Evolutionary conservation across 2,329 filamentous ascomycete species (phyloP), one percentile per base, ranked within the genome.

Genomic region (Cladophialophora immunda): DNA sequence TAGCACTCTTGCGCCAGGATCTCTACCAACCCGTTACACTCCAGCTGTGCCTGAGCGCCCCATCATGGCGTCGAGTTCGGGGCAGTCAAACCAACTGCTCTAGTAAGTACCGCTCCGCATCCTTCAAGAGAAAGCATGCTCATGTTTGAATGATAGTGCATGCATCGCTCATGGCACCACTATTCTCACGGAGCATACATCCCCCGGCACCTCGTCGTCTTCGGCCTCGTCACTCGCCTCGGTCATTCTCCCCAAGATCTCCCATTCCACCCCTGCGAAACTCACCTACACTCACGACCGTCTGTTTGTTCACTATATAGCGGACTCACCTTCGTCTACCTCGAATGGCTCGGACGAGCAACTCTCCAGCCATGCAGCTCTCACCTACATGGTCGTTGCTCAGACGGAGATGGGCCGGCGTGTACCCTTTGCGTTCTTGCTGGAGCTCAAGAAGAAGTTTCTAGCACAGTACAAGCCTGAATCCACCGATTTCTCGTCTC

Each of bases 81-180:
- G 86, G 72, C 82, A 77, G 32, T 83, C 86, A 70, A 91, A 88
- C 73, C 90, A 89, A 65, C 84, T 92, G 69, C 88, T 92, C 77
- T 93, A 92, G 90, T 92, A 83, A 76, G 88, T 81, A 32, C 45
- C 15, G 22, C 25, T 38, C 17, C 34, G 25, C 17, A 27, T 17
- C 32, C 58, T 32, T 19, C 13, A 22, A 36, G 30, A n/a, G 17
- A 2, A 13, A 11, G 13, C 4, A 5, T 53, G 3, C 45, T 61
- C 29, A 53, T 41, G 9, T 36, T 30, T 4, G 17, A 17, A 4
- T 19, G 36, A 50, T 75, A 97, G 93, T 82, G 90, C 93, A 73
- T 98, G 95, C 83, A 95, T 99, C 80, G 93, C 95, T 58, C 90
- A 98, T 82, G 90, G 95, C 76, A 92, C 89, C 63, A 98, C 94